A percentile compares a stretch with the other conserved stretches of the same genome.
Conservation (phyloP, 2,329 filamentous ascomycete species). For the Dryadomyces sulphureus region DNA sequence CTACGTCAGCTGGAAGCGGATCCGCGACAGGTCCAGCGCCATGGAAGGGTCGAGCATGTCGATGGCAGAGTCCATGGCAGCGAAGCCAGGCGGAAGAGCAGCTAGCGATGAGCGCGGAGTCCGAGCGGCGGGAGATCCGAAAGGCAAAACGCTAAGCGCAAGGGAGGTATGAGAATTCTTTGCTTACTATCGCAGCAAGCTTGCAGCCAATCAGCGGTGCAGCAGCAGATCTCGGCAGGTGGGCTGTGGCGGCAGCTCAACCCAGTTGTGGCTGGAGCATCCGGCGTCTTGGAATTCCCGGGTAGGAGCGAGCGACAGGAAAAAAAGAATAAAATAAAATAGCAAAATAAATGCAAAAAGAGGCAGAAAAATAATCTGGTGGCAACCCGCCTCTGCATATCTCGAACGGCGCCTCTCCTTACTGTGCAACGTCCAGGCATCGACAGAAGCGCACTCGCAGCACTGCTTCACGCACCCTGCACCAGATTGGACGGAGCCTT, state of each 20-base stretch:
- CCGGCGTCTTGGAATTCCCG: too few species aligned
- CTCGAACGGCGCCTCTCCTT: neutral
- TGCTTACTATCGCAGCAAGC: neutral
- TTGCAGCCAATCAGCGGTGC: conserved; percentile 4
- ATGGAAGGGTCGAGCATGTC: conserved; percentile 74
- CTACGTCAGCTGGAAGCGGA: conserved; percentile 87
- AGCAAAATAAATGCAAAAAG: neutral
- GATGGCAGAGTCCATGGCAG: conserved; percentile 72
- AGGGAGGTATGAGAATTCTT: too few species aligned
- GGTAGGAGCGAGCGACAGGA: too few species aligned
- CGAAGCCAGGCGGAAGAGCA: too few species aligned
- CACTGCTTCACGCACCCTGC: too few species aligned
- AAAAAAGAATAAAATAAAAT: neutral
- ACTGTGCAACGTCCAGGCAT: neutral
- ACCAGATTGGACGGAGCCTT: too few species aligned
- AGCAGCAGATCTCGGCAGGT: neutral
- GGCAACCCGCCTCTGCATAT: neutral
- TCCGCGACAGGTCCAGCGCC: conserved; percentile 79
- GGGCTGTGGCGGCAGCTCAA: conserved; percentile 2
- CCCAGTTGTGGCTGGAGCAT: conserved; percentile 1
- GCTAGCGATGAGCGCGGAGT: too few species aligned
- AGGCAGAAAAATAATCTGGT: neutral
- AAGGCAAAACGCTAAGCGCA: too few species aligned
- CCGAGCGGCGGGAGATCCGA: too few species aligned
- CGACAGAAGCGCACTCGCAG: too few species aligned